Percentiles rank a stretch among this genome's conserved stretches.
These are phyloP conservation scores for Lactarius pseudohatsudake DNA, from an alignment of 768 basidiomycete genomes.

Conservation along the genomic window DNA sequence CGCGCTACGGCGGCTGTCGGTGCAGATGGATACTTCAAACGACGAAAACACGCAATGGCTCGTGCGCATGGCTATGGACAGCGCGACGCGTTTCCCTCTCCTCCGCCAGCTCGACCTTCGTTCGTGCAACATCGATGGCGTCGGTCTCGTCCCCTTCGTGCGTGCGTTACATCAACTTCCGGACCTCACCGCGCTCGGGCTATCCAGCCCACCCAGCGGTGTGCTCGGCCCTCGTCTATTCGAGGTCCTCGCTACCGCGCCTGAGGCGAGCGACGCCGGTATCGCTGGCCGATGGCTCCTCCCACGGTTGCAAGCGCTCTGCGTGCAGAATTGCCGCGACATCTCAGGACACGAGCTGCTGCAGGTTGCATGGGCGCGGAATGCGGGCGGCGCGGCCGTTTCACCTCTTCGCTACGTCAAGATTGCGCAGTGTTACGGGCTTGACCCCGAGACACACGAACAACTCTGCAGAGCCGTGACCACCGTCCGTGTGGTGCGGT, in stretches of 20 bases:
- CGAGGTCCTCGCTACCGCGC: conserved; percentile 33
- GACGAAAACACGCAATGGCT: conserved; percentile 37
- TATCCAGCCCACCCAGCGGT: conserved; percentile 34
- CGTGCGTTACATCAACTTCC: conserved; percentile 35
- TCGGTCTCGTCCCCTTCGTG: conserved; percentile 35
- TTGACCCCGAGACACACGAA: conserved; percentile 32
- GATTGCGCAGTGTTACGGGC: conserved; percentile 32
- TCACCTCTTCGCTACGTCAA: conserved; percentile 32
- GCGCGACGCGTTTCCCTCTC: conserved; percentile 29
- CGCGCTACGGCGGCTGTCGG: conserved; percentile 30
- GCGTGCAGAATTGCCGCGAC: conserved; percentile 34
- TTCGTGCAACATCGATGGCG: conserved; percentile 35
- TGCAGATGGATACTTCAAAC: conserved; percentile 32
- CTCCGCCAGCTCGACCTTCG: conserved; percentile 36
- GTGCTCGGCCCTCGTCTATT: conserved; percentile 33
- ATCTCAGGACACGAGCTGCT: conserved; percentile 36
- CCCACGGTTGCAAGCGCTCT: conserved; percentile 34
- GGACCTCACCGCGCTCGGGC: conserved; percentile 34
- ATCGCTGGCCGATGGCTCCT: conserved; percentile 32
- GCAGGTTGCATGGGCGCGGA: conserved; percentile 32
- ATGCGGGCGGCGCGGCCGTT: conserved; percentile 28
- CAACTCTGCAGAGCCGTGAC: conserved; percentile 31
- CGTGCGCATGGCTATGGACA: conserved; percentile 29
- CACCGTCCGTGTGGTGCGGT: conserved; percentile 31
- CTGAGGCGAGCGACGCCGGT: conserved; percentile 15